phyloP scores from a whole-genome alignment of 495 filamentous ascomycete genomes.

The Xylona heveae region DNA sequence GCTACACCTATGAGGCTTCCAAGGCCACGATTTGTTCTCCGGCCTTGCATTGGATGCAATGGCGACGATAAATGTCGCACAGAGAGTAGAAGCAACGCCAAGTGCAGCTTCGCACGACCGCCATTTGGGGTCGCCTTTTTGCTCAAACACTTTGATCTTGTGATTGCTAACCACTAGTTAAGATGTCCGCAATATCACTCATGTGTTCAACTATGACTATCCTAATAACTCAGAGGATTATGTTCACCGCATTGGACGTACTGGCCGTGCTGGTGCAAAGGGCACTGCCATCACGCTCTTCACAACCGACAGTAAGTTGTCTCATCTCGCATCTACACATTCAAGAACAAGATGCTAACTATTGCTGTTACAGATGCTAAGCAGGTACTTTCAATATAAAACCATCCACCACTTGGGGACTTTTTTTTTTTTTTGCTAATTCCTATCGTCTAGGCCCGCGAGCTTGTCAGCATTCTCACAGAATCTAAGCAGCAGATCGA shows the following conservation, averaged over 20 bases:
- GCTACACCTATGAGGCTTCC: slow-evolving; percentile 29
- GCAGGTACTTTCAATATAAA: slow-evolving; percentile 19
- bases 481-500: slow-evolving; percentile 99
- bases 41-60: background rate
- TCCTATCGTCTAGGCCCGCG: slow-evolving; percentile 45
- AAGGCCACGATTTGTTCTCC: slow-evolving; percentile 2
- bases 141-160: slow-evolving; percentile 22
- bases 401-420: no score
- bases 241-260: slow-evolving; percentile 24
- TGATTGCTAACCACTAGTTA: slow-evolving; percentile 65
- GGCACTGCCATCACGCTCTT: slow-evolving; percentile 26
- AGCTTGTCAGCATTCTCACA: slow-evolving; percentile 74
- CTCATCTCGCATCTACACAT: background rate
- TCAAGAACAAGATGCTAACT: background rate
- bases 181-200: slow-evolving; percentile 99
- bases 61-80: background rate
- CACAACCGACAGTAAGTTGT: slow-evolving; percentile 84
- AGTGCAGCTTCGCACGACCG: slow-evolving; percentile 32
- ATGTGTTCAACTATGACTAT: slow-evolving; percentile 99
- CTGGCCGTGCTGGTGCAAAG: slow-evolving; percentile 23
- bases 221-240: slow-evolving; percentile 78
- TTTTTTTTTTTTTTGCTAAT: background rate
- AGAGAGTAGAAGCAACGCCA: slow-evolving; percentile 38
- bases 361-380: slow-evolving; percentile 49
- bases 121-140: slow-evolving; percentile 32